phyloP scores from a whole-genome alignment of 2,329 filamentous ascomycete species.

The Niveomyces coronatus region DNA sequence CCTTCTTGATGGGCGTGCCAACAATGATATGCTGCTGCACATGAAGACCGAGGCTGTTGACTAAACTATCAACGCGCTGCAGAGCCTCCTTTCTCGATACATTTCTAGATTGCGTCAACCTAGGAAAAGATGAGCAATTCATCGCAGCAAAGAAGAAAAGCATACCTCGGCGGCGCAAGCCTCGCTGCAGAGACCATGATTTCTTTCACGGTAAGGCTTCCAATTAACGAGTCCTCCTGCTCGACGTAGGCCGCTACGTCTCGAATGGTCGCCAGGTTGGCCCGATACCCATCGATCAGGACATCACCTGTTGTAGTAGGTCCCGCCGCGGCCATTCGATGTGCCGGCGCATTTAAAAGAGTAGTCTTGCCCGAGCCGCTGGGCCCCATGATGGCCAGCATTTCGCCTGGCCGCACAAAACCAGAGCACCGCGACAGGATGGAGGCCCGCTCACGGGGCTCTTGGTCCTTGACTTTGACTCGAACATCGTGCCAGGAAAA shows the following conservation, averaged over 20 bases:
- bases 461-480: conserved; percentile 60
- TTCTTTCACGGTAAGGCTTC: conserved; percentile 69
- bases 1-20: conserved; percentile 73
- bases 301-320: conserved; percentile 38
- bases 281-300: conserved; percentile 48
- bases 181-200: conserved; percentile 70
- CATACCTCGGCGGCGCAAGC: conserved; percentile 33
- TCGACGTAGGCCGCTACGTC: conserved; percentile 70
- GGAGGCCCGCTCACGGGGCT: conserved; percentile 15
- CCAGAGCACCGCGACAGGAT: conserved; percentile 13
- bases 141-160: not conserved
- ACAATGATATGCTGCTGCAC: conserved; percentile 61
- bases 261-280: conserved; percentile 47
- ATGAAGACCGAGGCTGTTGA: conserved; percentile 63
- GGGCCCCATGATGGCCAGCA: conserved; percentile 76
- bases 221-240: conserved; percentile 78
- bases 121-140: not conserved
- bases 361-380: conserved; percentile 70
- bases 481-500: conserved; percentile 56
- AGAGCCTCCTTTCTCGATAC: conserved; percentile 44
- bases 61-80: conserved; percentile 52
- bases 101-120: conserved; percentile 16
- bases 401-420: conserved; percentile 42
- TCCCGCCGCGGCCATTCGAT: conserved; percentile 36
- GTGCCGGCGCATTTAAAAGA: conserved; percentile 68